Conservation (phyloP, 495 filamentous ascomycete genomes). For the Podospora pseudocomata region DNA sequence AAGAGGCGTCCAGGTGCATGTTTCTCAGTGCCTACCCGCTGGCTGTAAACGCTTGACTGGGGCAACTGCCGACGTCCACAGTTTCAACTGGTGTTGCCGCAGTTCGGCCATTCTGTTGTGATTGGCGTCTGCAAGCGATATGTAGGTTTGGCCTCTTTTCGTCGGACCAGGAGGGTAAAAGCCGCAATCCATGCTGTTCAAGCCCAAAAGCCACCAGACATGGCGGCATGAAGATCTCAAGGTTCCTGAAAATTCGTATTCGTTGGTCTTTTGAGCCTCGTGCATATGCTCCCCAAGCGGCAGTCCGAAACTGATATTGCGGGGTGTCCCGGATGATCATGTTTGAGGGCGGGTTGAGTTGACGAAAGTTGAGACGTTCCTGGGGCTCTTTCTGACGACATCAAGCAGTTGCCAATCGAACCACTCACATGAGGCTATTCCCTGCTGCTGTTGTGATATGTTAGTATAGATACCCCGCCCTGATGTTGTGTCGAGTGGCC, state of each 20-base stretch:
- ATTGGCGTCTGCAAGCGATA: conserved; percentile 6
- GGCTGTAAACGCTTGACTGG: not conserved
- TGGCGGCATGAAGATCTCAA: conserved; percentile 5
- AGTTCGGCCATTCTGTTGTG: not conserved
- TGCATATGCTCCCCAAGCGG: conserved; percentile 11
- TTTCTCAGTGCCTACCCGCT: not conserved
- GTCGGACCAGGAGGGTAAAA: not conserved
- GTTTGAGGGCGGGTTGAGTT: conserved; percentile 1
- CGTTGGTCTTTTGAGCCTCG: not conserved
- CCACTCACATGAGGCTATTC: not conserved
- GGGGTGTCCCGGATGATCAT: conserved; percentile 7
- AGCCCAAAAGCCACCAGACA: not conserved
- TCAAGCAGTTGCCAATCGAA: conserved; percentile 8
- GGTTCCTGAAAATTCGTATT: conserved; percentile 6
- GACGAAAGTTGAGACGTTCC: not conserved
- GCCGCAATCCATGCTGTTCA: not conserved
- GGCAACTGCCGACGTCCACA: not conserved
- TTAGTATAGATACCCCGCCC: not conserved
- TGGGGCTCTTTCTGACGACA: conserved; percentile 12
- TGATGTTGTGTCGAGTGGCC: not conserved
- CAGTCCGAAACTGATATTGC: conserved; percentile 14
- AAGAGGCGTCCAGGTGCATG: conserved; percentile 1
- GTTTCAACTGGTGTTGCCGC: conserved; percentile 9
- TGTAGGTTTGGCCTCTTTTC: not conserved
- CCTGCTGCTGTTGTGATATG: not conserved